Evolutionary conservation across 768 basidiomycete species (phyloP).

Genomic region (Kwoniella europaea): DNA sequence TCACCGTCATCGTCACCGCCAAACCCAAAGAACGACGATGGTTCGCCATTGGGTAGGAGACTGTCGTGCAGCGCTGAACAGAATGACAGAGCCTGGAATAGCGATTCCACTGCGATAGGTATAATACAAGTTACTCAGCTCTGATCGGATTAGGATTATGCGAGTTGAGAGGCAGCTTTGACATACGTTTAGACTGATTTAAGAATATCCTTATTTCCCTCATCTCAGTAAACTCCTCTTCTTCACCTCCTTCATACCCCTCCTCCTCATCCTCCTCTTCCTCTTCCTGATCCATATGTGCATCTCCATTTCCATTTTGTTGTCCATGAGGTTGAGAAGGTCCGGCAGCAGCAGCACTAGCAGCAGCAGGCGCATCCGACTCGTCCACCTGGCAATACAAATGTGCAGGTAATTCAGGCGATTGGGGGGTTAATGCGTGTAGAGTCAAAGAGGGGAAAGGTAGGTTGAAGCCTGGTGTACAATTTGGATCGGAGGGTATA

Average conservation of each 20-base stretch:
- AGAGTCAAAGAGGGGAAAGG: constrained; percentile 88
- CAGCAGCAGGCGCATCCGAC: constrained; percentile 46
- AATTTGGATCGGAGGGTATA: constrained; percentile 66
- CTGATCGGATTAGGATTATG: not conserved
- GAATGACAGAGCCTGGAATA: constrained; percentile 46
- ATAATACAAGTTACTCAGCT: not conserved
- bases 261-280: constrained; percentile 49
- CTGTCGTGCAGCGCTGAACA: constrained; percentile 51
- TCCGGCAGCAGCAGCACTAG: not conserved
- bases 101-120: constrained; percentile 37
- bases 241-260: constrained; percentile 48
- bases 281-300: constrained; percentile 13
- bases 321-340: not conserved
- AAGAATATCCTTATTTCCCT: constrained; percentile 82
- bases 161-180: not conserved
- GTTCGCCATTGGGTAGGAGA: constrained; percentile 40
- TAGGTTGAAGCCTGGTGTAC: constrained; percentile 72
- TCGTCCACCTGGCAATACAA: constrained; percentile 95
- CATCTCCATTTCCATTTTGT: constrained; percentile 17
- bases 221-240: constrained; percentile 66
- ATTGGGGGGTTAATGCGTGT: constrained; percentile 82
- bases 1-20: constrained; percentile 33
- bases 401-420: constrained; percentile 38
- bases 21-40: constrained; percentile 44
- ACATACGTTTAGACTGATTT: constrained; percentile 41